These are phyloP conservation scores for Ascoidea rubescens DNA, from an alignment of 805 yeast species.

Conservation along the genomic window DNA sequence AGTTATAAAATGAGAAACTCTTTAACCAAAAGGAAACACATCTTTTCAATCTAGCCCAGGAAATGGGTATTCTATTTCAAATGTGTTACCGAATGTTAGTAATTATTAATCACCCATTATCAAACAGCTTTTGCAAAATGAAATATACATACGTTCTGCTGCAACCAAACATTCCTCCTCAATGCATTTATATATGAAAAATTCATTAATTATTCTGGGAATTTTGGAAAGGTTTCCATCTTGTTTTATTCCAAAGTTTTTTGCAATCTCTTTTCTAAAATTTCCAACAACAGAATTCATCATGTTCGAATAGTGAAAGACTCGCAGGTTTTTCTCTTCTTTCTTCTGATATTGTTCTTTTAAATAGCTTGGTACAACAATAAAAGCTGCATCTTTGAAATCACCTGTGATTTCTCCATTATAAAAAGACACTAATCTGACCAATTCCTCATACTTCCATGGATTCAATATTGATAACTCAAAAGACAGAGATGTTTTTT, in stretches of 20 bases:
- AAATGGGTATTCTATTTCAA: too few species aligned
- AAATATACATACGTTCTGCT: slow-evolving; percentile 10
- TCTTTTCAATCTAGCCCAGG: too few species aligned
- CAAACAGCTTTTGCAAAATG: slow-evolving; percentile 27
- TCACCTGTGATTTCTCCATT: slow-evolving; percentile 27
- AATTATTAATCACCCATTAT: slow-evolving; percentile 61
- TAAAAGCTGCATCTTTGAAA: slow-evolving; percentile 21
- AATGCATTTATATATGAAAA: slow-evolving; percentile 2
- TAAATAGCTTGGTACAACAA: slow-evolving; percentile 21
- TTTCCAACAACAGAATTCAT: neutral
- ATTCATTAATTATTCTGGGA: slow-evolving; percentile 7
- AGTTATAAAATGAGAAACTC: too few species aligned
- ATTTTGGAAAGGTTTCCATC: slow-evolving; percentile 1
- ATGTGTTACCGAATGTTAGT: slow-evolving; percentile 27
- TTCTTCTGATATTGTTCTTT: neutral
- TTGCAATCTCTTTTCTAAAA: slow-evolving; percentile 2
- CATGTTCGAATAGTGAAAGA: too few species aligned
- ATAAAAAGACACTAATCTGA: slow-evolving; percentile 9
- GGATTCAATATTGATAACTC: neutral
- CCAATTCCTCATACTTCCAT: neutral
- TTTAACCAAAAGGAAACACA: too few species aligned
- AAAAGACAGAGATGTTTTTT: neutral
- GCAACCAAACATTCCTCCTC: slow-evolving; percentile 1
- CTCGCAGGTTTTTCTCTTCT: neutral
- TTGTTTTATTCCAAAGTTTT: neutral